Evolutionary conservation across 2,329 filamentous ascomycete genomes (phyloP).

Genomic region (Claviceps sp.): DNA sequence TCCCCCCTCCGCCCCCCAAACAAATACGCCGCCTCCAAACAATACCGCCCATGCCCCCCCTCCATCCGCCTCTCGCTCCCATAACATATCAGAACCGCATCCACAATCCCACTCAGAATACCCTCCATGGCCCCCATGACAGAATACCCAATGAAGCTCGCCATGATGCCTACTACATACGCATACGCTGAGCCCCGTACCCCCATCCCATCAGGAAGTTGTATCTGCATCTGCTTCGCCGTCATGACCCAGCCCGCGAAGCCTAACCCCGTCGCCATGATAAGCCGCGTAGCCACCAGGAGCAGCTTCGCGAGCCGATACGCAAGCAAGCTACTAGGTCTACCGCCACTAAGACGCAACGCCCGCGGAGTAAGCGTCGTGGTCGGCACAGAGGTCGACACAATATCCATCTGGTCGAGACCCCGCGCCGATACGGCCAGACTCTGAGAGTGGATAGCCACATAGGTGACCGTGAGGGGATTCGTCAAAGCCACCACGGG

Average conservation of each 20-base stretch:
- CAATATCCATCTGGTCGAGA: conserved; percentile 68
- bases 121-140: conserved; percentile 85
- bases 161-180: conserved; percentile 84
- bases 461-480: conserved; percentile 82
- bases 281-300: conserved; percentile 77
- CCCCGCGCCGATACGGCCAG: conserved; percentile 66
- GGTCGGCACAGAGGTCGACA: conserved; percentile 59
- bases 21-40: conserved; percentile 77
- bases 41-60: conserved; percentile 62
- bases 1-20: conserved; percentile 49
- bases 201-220: conserved; percentile 36
- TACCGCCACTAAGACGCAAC: conserved; percentile 29
- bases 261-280: conserved; percentile 80
- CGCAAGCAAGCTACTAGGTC: conserved; percentile 50
- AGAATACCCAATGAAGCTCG: conserved; percentile 89
- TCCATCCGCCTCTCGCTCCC: conserved; percentile 69
- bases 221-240: conserved; percentile 60
- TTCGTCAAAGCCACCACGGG: conserved; percentile 80
- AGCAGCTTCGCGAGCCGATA: conserved; percentile 87
- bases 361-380: conserved; percentile 52
- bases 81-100: conserved; percentile 86
- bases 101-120: conserved; percentile 73
- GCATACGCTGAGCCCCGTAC: conserved; percentile 78
- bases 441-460: conserved; percentile 82
- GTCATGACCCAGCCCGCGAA: conserved; percentile 97